Base-by-base conservation (phyloP, 257 asterid species). In the Asclepias syriaca region DNA sequence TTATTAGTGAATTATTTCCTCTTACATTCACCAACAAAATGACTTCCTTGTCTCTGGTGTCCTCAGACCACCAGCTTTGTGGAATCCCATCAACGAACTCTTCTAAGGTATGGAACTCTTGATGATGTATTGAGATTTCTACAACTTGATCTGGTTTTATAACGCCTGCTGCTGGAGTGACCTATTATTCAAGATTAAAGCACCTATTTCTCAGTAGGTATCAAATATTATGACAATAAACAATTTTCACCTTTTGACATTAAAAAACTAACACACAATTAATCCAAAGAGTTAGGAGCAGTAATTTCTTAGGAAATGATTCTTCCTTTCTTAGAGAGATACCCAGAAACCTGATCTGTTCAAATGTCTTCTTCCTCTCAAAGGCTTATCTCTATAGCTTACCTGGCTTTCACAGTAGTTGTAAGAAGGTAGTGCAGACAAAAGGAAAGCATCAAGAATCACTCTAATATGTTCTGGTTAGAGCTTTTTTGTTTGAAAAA, bases 41-140 rank as follows among this genome's bases (percentile, higher is more conserved):
- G 40, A 85, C 89, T 83, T 90, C 93, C 77, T 87, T 89, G 12
- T 88, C 95, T 72, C 87, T 88, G 19, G 87, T 83, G 71, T 92
- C 96, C 72, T 90, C 89, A 0, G 93, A 86, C 95, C 96, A 85
- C 96, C 94, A 86, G 78, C 89, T 85, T 13, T 90, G 97, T 37
- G 96, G 88, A 10, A 76, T 16, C 57, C 97, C 90, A 2, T 92
- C 92, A 0, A 77, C 80, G n/a, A 74, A 81, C 49, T 90, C 92
- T 61, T 87, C 98, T 72, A 79, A 65, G 45, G 83, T 81, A 74
- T 81, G 85, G 80, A 72, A 79, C 69, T 88, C 98, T 32, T 87
- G 89, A 21, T 92, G 97, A 67, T 78, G 96, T 76, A 88, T 55
- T 8, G 82, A 76, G 55, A 92, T 75, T 58, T 88, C 96, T 12